A percentile compares a stretch with the other conserved stretches of the same genome.
Evolutionary conservation across 164 flowering plant species (phyloP).

Genomic region (Vitis rupestris): DNA sequence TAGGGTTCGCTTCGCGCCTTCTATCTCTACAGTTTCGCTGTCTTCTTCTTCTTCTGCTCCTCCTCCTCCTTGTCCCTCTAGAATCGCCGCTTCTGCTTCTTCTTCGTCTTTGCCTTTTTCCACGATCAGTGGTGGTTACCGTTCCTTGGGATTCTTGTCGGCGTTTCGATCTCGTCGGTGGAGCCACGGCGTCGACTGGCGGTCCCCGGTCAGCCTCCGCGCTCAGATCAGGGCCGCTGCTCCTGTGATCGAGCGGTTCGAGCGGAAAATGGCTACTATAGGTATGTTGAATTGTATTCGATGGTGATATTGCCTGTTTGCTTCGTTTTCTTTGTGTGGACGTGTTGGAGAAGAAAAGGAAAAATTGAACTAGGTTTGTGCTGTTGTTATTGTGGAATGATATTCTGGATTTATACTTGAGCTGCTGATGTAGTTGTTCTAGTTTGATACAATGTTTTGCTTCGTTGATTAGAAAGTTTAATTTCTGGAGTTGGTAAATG

Average conservation of each 20-base stretch:
- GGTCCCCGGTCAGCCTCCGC: conserved; percentile 57
- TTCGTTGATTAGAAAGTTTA: too few species aligned
- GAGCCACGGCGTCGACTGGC: conserved; percentile 36
- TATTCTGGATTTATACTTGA: too few species aligned
- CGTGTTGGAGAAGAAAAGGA: too few species aligned
- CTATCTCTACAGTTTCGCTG: neutral
- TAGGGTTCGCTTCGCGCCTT: conserved; percentile 11
- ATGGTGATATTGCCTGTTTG: too few species aligned
- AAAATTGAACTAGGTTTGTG: too few species aligned
- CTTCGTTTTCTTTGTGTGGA: too few species aligned
- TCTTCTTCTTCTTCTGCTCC: conserved; percentile 27
- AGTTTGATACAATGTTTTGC: too few species aligned
- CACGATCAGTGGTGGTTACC: neutral
- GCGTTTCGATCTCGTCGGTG: conserved; percentile 17
- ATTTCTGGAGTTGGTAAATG: too few species aligned
- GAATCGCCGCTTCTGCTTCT: conserved; percentile 3
- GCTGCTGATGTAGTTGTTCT: too few species aligned
- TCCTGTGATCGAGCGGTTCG: conserved; percentile 48
- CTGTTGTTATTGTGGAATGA: too few species aligned
- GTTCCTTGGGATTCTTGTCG: conserved; percentile 32
- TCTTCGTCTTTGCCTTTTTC: neutral
- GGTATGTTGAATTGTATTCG: conserved; percentile 32
- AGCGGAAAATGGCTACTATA: conserved; percentile 69
- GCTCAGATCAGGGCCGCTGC: conserved; percentile 62
- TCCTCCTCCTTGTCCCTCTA: conserved; percentile 11